Evolutionary conservation across 2,329 filamentous ascomycete genomes (phyloP).

Genomic region (Xylaria sp.): DNA sequence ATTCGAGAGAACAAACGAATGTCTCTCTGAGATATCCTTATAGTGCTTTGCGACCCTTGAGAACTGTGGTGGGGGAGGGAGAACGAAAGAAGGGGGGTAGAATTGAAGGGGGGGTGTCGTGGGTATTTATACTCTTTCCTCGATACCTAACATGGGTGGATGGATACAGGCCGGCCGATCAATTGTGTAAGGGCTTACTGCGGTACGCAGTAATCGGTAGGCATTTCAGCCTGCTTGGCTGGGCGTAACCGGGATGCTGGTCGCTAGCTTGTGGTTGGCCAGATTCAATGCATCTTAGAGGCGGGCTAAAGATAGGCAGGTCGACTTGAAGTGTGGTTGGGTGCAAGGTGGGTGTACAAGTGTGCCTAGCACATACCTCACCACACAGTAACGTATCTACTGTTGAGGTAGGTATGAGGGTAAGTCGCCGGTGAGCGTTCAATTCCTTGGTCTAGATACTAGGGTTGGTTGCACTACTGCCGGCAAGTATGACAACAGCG

Average conservation of each 20-base stretch:
- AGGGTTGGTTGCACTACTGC: conserved; percentile 34
- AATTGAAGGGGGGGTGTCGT: conserved; percentile 50
- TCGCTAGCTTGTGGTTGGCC: conserved; percentile 19
- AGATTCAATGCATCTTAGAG: conserved; percentile 2
- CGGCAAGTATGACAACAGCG: conserved; percentile 29
- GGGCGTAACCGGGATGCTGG: conserved; percentile 25
- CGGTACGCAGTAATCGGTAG: not conserved
- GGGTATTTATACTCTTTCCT: conserved; percentile 53
- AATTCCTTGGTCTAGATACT: not conserved
- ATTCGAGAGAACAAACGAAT: conserved; percentile 56
- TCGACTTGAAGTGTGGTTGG: not conserved
- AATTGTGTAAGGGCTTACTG: not conserved
- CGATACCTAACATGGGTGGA: not conserved
- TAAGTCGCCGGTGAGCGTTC: too few species aligned
- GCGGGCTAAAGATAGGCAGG: conserved; percentile 9
- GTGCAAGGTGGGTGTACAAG: not conserved
- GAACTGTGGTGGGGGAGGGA: conserved; percentile 65
- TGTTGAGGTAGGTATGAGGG: too few species aligned
- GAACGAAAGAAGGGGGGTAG: conserved; percentile 57
- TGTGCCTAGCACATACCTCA: not conserved
- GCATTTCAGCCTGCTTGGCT: conserved; percentile 34
- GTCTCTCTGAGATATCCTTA: conserved; percentile 63
- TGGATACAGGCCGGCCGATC: not conserved
- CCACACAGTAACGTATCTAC: not conserved
- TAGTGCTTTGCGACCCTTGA: conserved; percentile 69